These are phyloP conservation scores for Cenococcum geophilum DNA, from an alignment of 495 filamentous ascomycete genomes.

Conservation along the genomic window DNA sequence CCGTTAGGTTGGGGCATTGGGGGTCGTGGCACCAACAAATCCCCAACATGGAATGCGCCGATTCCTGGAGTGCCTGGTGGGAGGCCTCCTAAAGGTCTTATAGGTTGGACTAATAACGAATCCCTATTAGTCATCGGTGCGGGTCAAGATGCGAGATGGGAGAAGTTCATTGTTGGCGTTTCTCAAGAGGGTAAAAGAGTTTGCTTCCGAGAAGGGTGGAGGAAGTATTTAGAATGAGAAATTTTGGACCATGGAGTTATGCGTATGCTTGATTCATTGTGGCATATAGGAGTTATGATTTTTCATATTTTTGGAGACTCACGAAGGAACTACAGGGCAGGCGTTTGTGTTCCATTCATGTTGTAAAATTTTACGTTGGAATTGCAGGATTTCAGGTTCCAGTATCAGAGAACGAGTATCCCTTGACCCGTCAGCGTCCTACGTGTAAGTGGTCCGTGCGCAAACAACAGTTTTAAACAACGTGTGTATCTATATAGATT, in stretches of 20 bases:
- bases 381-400: too few species aligned
- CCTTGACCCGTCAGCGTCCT: too few species aligned
- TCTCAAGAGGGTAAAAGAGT: slow-evolving; percentile 56
- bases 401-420: too few species aligned
- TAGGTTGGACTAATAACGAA: slow-evolving; percentile 67
- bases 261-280: too few species aligned
- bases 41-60: slow-evolving; percentile 23
- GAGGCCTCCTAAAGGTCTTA: slow-evolving; percentile 62
- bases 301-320: too few species aligned
- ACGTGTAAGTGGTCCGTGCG: too few species aligned
- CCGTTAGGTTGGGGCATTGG: slow-evolving; percentile 31
- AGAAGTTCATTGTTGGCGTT: slow-evolving; percentile 66
- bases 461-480: too few species aligned
- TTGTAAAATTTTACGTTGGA: too few species aligned
- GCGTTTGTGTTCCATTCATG: too few species aligned
- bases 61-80: slow-evolving; percentile 45
- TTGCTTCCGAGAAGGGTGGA: slow-evolving; percentile 70
- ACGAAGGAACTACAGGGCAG: too few species aligned
- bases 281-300: too few species aligned
- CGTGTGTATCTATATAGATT: too few species aligned
- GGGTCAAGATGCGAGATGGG: slow-evolving; percentile 74
- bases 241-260: neutral
- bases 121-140: slow-evolving; percentile 72
- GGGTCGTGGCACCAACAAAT: slow-evolving; percentile 9
- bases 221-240: slow-evolving; percentile 55